Evolutionary conservation across 2,329 filamentous ascomycete species (phyloP).

Genomic region (Phialophora expanda): DNA sequence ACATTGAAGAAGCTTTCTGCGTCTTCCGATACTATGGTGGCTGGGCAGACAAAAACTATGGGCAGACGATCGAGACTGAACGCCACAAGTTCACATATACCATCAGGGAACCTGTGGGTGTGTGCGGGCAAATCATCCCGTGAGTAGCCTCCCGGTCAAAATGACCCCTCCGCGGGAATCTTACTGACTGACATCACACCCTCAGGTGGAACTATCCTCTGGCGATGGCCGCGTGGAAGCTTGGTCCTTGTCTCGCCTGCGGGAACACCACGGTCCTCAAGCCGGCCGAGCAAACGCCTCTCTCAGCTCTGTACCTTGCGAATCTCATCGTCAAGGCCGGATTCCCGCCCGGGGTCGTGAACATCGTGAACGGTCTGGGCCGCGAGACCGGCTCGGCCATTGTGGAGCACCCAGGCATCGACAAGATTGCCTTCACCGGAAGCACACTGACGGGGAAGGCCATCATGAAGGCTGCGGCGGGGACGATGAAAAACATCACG

Average conservation of each 20-base stretch:
- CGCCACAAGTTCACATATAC: slow-evolving; percentile 84
- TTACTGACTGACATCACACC: no score
- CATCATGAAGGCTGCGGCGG: slow-evolving; percentile 46
- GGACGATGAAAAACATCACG: slow-evolving; percentile 62
- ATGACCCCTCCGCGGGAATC: no score
- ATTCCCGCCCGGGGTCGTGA: slow-evolving; percentile 49
- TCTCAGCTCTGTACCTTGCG: slow-evolving; percentile 65
- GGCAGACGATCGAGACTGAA: slow-evolving; percentile 75
- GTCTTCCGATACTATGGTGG: slow-evolving; percentile 69
- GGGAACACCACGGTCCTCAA: slow-evolving; percentile 65
- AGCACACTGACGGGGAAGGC: slow-evolving; percentile 45
- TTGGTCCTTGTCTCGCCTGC: slow-evolving; percentile 58
- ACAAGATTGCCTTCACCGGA: slow-evolving; percentile 51
- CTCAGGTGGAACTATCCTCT: background rate
- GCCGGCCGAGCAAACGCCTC: slow-evolving; percentile 63
- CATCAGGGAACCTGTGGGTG: slow-evolving; percentile 75
- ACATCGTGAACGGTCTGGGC: slow-evolving; percentile 42
- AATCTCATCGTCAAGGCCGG: slow-evolving; percentile 60
- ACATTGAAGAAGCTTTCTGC: no score
- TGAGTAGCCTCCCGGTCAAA: no score
- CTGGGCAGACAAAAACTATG: slow-evolving; percentile 78
- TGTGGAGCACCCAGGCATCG: slow-evolving; percentile 46
- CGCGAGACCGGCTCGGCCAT: slow-evolving; percentile 38
- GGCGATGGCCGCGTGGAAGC: slow-evolving; percentile 55
- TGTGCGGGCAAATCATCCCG: slow-evolving; percentile 53